These are phyloP conservation scores for Borovskyia barvae DNA, from an alignment of 208 protist genomes.

Conservation along the genomic window DNA sequence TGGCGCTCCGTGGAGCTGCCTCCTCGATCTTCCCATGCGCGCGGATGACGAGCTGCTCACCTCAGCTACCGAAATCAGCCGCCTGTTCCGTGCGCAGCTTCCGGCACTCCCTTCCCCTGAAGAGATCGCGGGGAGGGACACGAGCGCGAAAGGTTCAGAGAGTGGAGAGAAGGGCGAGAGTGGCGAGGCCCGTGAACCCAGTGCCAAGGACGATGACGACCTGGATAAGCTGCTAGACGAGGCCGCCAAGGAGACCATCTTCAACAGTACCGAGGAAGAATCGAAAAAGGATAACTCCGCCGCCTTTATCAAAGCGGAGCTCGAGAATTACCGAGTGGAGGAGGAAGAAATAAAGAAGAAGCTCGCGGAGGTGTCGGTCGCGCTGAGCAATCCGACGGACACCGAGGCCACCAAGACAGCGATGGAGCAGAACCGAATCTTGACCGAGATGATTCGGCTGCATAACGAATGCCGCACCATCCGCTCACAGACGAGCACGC, in stretches of 20 bases:
- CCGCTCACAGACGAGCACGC: slow-evolving; percentile 50
- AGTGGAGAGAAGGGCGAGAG: slow-evolving; percentile 20
- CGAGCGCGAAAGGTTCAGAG: slow-evolving; percentile 29
- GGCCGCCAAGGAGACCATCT: slow-evolving; percentile 55
- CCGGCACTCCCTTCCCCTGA: slow-evolving; percentile 48
- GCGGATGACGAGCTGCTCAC: slow-evolving; percentile 57
- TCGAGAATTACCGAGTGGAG: slow-evolving; percentile 72
- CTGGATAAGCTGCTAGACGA: slow-evolving; percentile 79
- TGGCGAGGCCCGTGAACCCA: not conserved
- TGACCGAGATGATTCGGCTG: slow-evolving; percentile 73
- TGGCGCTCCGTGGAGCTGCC: slow-evolving; percentile 60
- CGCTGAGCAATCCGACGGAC: slow-evolving; percentile 25
- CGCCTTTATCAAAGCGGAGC: slow-evolving; percentile 69
- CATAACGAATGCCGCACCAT: slow-evolving; percentile 70
- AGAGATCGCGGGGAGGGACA: slow-evolving; percentile 15
- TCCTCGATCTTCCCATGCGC: slow-evolving; percentile 73
- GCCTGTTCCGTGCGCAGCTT: slow-evolving; percentile 68
- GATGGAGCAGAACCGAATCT: slow-evolving; percentile 45
- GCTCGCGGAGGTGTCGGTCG: slow-evolving; percentile 40
- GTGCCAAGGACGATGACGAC: slow-evolving; percentile 48
- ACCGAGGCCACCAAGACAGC: slow-evolving; percentile 35
- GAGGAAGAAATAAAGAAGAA: slow-evolving; percentile 69
- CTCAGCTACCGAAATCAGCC: slow-evolving; percentile 47
- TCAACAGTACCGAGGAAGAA: slow-evolving; percentile 18
- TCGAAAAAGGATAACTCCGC: slow-evolving; percentile 25